A percentile compares a stretch with the other conserved stretches of the same genome.
These are phyloP conservation scores for Aspergillus egyptiacus DNA, from an alignment of 495 filamentous ascomycete species.

Conservation along the genomic window DNA sequence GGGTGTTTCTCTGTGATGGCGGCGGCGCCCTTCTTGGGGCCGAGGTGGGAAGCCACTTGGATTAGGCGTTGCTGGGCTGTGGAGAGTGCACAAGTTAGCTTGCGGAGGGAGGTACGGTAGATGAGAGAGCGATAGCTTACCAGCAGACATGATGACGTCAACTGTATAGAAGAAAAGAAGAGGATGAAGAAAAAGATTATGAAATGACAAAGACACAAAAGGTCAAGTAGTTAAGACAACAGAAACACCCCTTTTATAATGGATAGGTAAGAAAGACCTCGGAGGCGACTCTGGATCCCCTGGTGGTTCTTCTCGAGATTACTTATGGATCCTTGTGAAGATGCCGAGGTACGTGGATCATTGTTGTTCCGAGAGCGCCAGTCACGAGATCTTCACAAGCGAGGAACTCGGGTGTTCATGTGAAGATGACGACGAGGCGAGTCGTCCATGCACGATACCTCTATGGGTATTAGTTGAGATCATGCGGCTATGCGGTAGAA, in stretches of 20 bases:
- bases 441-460: not conserved
- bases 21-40: slow-evolving; percentile 43
- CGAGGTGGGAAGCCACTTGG: slow-evolving; percentile 59
- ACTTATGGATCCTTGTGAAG: slow-evolving; percentile 30
- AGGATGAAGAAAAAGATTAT: slow-evolving; percentile 2
- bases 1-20: slow-evolving; percentile 56
- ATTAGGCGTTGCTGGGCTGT: slow-evolving; percentile 56
- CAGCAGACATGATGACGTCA: slow-evolving; percentile 42
- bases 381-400: slow-evolving; percentile 27
- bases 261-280: not conserved
- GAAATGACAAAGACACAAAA: slow-evolving; percentile 6
- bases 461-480: not conserved
- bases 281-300: too few species aligned
- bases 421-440: slow-evolving; percentile 13
- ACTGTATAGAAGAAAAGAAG: slow-evolving; percentile 10
- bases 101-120: not conserved
- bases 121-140: slow-evolving; percentile 21
- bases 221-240: slow-evolving; percentile 2
- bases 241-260: slow-evolving; percentile 7
- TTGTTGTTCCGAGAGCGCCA: slow-evolving; percentile 27
- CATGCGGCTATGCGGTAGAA: too few species aligned
- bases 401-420: slow-evolving; percentile 17
- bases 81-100: slow-evolving; percentile 5
- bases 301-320: too few species aligned
- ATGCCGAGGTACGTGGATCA: slow-evolving; percentile 37